phyloP scores from a whole-genome alignment of 352 stramenopile species.

The Detonula confervacea region DNA sequence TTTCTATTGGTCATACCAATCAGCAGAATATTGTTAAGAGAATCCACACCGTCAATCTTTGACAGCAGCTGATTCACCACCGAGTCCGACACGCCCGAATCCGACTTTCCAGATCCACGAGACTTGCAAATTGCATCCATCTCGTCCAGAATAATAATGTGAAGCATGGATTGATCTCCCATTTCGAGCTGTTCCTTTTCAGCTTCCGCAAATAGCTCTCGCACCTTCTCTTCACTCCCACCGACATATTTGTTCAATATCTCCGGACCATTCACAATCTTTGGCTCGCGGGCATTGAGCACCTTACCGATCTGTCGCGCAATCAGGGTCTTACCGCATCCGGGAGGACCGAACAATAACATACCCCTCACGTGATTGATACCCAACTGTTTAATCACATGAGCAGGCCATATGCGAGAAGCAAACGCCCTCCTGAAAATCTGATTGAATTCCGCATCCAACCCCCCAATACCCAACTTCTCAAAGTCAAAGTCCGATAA shows the following conservation, averaged over 20 bases:
- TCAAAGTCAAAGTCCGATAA: conserved; percentile 98
- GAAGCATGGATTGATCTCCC: conserved; percentile 94
- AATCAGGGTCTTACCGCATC: conserved; percentile 97
- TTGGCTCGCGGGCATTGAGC: conserved; percentile 93
- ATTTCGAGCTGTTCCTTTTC: conserved; percentile 84
- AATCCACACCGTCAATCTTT: conserved; percentile 99
- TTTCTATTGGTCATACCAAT: conserved; percentile 99
- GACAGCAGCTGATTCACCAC: conserved; percentile 99
- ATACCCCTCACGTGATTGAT: conserved; percentile 98
- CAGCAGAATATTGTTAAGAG: conserved; percentile 99
- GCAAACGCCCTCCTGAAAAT: conserved; percentile 99
- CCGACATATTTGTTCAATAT: conserved; percentile 99
- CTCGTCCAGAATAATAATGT: conserved; percentile 99
- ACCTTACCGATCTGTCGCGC: conserved; percentile 97
- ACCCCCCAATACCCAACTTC: conserved; percentile 97
- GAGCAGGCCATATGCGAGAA: conserved; percentile 94
- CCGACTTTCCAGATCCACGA: conserved; percentile 90
- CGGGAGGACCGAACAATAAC: conserved; percentile 88
- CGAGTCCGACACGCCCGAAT: conserved; percentile 95
- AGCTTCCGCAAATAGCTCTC: conserved; percentile 92
- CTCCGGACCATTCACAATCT: conserved; percentile 99
- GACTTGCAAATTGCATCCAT: conserved; percentile 99
- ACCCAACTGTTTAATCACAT: conserved; percentile 93
- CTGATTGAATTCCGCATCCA: conserved; percentile 99
- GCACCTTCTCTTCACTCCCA: conserved; percentile 98